A percentile compares a stretch with the other conserved stretches of the same genome.
Conservation (phyloP, 495 filamentous ascomycete genomes). For the Penicillium psychrofluorescens region DNA sequence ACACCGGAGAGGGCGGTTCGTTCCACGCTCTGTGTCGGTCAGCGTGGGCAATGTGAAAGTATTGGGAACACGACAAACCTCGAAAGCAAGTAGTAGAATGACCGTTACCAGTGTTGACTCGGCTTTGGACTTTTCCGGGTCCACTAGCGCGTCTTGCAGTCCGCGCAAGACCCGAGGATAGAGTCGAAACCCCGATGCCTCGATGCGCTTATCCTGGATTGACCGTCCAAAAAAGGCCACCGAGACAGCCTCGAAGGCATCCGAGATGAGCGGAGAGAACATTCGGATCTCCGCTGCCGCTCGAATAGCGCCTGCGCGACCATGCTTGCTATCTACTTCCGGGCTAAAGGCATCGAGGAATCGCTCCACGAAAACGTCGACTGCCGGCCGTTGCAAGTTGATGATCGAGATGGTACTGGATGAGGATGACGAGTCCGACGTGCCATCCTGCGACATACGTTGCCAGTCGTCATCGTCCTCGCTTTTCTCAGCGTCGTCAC, state of each 20-base stretch:
- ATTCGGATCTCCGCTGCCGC: conserved; percentile 36
- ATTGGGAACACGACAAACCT: conserved; percentile 12
- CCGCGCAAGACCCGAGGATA: conserved; percentile 34
- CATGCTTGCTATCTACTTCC: conserved; percentile 30
- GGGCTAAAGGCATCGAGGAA: conserved; percentile 42
- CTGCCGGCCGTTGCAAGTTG: conserved; percentile 18
- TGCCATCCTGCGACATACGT: conserved; percentile 8
- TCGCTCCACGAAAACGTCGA: conserved; percentile 37
- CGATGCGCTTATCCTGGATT: conserved; percentile 29
- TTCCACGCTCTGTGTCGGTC: conserved; percentile 29
- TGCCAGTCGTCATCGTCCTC: conserved; percentile 10
- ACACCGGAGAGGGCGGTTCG: conserved; percentile 30
- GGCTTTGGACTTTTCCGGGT: conserved; percentile 35
- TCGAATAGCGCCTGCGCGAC: conserved; percentile 33
- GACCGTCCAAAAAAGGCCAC: conserved; percentile 37
- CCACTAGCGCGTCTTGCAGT: conserved; percentile 32
- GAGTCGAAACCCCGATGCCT: conserved; percentile 28
- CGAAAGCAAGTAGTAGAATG: conserved; percentile 36
- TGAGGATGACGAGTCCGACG: conserved; percentile 16
- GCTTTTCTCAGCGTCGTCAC: conserved; percentile 3
- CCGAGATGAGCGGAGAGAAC: conserved; percentile 35
- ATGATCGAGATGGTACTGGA: conserved; percentile 17
- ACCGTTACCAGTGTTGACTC: conserved; percentile 39
- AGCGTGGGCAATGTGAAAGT: background rate
- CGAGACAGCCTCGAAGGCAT: conserved; percentile 36